Conservation (phyloP, 352 stramenopile genomes). For the Phytopythium aichiense region DNA sequence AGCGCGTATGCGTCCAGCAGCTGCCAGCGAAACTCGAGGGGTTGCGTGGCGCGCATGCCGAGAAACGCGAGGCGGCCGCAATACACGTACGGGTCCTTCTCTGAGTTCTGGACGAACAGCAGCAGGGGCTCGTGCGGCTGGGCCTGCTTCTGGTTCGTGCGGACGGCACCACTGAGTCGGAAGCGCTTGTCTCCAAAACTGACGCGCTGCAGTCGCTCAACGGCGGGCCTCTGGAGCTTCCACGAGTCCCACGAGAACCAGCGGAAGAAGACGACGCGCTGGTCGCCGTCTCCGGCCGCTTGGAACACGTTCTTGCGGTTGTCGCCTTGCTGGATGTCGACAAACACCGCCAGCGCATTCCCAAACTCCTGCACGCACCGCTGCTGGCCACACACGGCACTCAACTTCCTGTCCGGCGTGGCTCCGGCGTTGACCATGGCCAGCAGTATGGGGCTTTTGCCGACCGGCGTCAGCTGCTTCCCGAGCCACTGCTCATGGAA, state of each 20-base stretch:
- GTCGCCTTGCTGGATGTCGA: constrained; percentile 23
- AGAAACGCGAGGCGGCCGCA: constrained; percentile 54
- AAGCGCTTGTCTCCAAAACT: constrained; percentile 27
- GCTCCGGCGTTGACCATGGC: constrained; percentile 29
- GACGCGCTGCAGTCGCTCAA: constrained; percentile 20
- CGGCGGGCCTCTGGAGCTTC: background rate
- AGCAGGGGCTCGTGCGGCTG: constrained; percentile 22
- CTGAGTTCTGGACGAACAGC: constrained; percentile 47
- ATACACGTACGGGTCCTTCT: constrained; percentile 63
- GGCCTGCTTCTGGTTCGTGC: constrained; percentile 4
- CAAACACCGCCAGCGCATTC: constrained; percentile 55
- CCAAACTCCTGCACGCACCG: constrained; percentile 49
- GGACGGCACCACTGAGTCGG: constrained; percentile 20
- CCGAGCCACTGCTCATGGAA: constrained; percentile 52
- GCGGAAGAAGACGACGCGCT: constrained; percentile 37
- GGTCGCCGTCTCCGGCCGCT: constrained; percentile 8
- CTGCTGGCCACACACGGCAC: constrained; percentile 22
- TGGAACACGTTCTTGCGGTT: constrained; percentile 3
- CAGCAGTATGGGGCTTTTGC: constrained; percentile 50
- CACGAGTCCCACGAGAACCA: constrained; percentile 35
- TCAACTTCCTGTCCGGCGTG: constrained; percentile 21
- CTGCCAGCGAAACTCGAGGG: constrained; percentile 65
- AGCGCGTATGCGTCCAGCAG: constrained; percentile 36
- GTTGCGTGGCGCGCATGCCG: constrained; percentile 20
- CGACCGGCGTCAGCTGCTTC: constrained; percentile 25